phyloP scores from a whole-genome alignment of 78 protist genomes.

The Emiliania huxleyi region DNA sequence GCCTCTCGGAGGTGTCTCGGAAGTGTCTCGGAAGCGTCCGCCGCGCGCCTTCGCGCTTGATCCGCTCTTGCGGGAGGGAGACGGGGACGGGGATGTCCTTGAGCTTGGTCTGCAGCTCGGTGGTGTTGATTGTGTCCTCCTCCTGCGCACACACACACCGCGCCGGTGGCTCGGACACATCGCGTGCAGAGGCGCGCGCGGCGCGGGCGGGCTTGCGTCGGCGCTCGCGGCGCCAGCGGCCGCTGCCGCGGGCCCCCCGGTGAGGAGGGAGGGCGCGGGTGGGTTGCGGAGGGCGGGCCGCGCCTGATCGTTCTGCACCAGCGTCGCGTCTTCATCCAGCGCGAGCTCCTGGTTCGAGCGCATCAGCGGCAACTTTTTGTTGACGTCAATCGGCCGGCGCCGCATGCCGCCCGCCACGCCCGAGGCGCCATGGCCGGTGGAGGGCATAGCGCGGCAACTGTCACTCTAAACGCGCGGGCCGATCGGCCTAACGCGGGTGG shows the following conservation, averaged over 20 bases:
- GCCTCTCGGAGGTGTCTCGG: too few relatives aligned
- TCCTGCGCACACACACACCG: background rate
- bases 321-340: background rate
- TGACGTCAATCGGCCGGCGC: background rate
- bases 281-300: background rate
- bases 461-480: too few relatives aligned
- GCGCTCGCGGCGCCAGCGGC: too few relatives aligned
- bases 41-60: background rate
- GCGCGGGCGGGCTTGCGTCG: too few relatives aligned
- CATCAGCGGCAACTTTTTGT: background rate
- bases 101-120: background rate
- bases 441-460: too few relatives aligned
- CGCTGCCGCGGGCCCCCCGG: too few relatives aligned
- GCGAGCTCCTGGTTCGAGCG: background rate
- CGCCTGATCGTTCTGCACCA: background rate
- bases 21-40: too few relatives aligned
- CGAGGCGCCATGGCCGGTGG: background rate
- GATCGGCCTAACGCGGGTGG: too few relatives aligned
- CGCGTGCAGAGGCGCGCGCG: too few relatives aligned
- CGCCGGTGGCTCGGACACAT: too few relatives aligned
- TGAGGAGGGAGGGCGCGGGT: background rate
- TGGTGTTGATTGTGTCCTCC: conserved; percentile 10
- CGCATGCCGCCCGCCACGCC: background rate
- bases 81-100: background rate
- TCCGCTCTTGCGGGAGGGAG: background rate